These are phyloP conservation scores for Aspergillus novofumigatus DNA, from an alignment of 2,329 filamentous ascomycete species.

Conservation along the genomic window DNA sequence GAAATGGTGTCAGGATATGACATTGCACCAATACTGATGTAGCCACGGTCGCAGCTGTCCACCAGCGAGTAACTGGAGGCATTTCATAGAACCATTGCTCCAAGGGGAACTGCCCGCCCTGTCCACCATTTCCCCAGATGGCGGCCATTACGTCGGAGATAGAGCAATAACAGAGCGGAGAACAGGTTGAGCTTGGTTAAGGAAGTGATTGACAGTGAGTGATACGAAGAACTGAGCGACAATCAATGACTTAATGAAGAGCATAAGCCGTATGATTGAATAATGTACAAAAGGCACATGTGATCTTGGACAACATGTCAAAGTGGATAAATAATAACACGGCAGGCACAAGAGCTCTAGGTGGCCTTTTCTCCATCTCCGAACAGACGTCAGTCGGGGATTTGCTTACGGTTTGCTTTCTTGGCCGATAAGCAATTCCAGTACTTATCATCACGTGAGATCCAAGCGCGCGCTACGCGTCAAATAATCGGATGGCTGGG, in stretches of 20 bases:
- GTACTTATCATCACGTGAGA: constrained; percentile 5
- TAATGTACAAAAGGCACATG: background rate
- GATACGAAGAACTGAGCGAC: background rate
- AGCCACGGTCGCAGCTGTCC: constrained; percentile 87
- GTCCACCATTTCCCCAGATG: constrained; percentile 42
- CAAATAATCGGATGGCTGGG: constrained; percentile 16
- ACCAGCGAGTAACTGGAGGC: constrained; percentile 92
- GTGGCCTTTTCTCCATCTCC: constrained; percentile 19
- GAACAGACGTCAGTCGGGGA: background rate
- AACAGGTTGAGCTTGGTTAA: background rate
- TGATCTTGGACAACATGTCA: background rate
- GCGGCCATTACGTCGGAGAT: constrained; percentile 35
- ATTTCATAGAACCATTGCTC: constrained; percentile 99
- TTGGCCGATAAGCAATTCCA: constrained; percentile 6
- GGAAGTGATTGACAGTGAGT: background rate
- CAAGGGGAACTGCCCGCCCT: constrained; percentile 65
- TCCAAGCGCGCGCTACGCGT: constrained; percentile 19
- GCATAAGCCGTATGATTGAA: background rate
- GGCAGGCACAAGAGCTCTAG: constrained; percentile 10
- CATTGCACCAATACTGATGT: constrained; percentile 90
- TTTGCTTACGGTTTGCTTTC: constrained; percentile 4
- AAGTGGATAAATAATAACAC: background rate
- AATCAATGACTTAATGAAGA: background rate
- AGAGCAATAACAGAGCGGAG: background rate
- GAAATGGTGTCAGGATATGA: constrained; percentile 85